These are phyloP conservation scores for Corylus americana DNA, from an alignment of 306 rosid species.

Conservation along the genomic window DNA sequence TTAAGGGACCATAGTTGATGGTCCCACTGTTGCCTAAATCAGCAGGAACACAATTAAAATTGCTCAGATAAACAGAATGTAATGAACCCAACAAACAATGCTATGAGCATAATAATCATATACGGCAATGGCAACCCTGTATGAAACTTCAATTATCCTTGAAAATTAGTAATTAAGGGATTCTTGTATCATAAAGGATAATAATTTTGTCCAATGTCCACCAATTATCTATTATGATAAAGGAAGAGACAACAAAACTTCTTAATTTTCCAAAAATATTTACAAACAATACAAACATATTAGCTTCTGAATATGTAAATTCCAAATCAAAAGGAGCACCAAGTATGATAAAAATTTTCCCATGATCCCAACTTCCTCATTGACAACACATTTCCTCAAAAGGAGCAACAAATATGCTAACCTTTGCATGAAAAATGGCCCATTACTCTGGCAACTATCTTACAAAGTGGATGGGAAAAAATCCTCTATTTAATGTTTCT, in stretches of 20 bases:
- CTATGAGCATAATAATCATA: too few relatives aligned
- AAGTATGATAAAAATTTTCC: neutral
- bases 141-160: neutral
- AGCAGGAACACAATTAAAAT: constrained; percentile 61
- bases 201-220: too few relatives aligned
- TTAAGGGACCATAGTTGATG: too few relatives aligned
- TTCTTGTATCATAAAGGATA: too few relatives aligned
- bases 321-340: neutral
- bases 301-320: neutral
- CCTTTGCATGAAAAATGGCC: too few relatives aligned
- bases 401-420: neutral
- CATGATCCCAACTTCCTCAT: neutral
- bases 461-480: neutral
- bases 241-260: neutral
- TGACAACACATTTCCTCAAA: neutral
- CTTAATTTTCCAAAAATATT: neutral
- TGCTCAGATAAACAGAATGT: constrained; percentile 33
- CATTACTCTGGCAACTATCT: neutral
- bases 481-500: too few relatives aligned
- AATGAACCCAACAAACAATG: neutral
- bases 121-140: too few relatives aligned
- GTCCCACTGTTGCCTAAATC: constrained; percentile 37
- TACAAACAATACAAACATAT: neutral
- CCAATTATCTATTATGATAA: too few relatives aligned
- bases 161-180: too few relatives aligned